A percentile compares a stretch with the other conserved stretches of the same genome.
Conservation (phyloP, 345 rosid genomes). For the Salix exigua region DNA sequence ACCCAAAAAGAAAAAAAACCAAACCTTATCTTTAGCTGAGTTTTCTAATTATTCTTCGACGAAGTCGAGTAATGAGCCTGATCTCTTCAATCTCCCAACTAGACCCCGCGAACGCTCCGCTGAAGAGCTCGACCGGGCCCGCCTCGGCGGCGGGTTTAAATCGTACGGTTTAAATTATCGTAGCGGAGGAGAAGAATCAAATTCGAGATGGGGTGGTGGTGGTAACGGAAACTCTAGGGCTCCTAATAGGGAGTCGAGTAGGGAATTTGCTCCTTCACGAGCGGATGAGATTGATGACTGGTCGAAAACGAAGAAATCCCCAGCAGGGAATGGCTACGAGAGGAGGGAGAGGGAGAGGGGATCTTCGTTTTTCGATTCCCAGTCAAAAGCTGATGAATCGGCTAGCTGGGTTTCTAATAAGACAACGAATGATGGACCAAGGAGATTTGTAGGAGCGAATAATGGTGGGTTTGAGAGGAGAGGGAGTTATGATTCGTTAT, state of each 20-base stretch:
- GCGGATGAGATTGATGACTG: slow-evolving; percentile 94
- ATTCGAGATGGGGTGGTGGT: slow-evolving; percentile 48
- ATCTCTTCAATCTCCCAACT: slow-evolving; percentile 62
- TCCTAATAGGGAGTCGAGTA: slow-evolving; percentile 39
- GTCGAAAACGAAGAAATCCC: slow-evolving; percentile 63
- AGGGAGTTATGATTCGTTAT: slow-evolving; percentile 62
- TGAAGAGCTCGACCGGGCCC: slow-evolving; percentile 74
- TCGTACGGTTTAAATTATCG: slow-evolving; percentile 31
- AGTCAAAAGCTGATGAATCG: slow-evolving; percentile 84
- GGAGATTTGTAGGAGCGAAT: slow-evolving; percentile 37
- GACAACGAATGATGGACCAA: slow-evolving; percentile 20
- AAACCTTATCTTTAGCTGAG: slow-evolving; percentile 63
- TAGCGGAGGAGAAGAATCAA: slow-evolving; percentile 46
- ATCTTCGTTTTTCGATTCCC: slow-evolving; percentile 56
- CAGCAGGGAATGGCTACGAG: slow-evolving; percentile 37
- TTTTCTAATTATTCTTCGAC: slow-evolving; percentile 36
- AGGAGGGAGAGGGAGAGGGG: slow-evolving; percentile 32
- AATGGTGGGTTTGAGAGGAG: slow-evolving; percentile 47
- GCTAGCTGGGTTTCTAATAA: slow-evolving; percentile 76
- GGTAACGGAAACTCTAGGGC: slow-evolving; percentile 39
- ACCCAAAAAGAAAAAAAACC: slow-evolving; percentile 71
- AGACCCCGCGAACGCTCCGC: slow-evolving; percentile 86
- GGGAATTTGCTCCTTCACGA: slow-evolving; percentile 63
- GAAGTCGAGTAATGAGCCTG: slow-evolving; percentile 34
- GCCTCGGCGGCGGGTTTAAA: slow-evolving; percentile 77